Evolutionary conservation across 1,139 yeast genomes (phyloP).

Genomic region (Trichomonascaceae sp.): DNA sequence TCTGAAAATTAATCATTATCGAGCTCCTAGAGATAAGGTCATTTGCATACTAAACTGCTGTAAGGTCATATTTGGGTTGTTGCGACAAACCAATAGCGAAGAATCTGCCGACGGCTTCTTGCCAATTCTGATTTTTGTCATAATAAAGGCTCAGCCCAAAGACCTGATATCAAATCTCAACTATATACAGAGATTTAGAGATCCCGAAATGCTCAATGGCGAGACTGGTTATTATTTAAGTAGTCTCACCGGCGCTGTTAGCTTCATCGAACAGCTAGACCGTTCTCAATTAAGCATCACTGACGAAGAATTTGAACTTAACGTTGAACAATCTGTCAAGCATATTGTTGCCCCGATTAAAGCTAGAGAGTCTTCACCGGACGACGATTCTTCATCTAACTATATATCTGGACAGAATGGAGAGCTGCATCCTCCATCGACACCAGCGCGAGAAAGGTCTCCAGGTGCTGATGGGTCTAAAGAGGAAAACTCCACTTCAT

Average conservation of each 20-base stretch:
- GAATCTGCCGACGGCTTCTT: slow-evolving; percentile 93
- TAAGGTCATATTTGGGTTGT: slow-evolving; percentile 81
- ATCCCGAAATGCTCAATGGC: slow-evolving; percentile 69
- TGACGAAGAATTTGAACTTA: slow-evolving; percentile 51
- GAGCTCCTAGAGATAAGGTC: slow-evolving; percentile 93
- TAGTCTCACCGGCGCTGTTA: slow-evolving; percentile 79
- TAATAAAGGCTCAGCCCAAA: slow-evolving; percentile 59
- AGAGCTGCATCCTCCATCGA: slow-evolving; percentile 24
- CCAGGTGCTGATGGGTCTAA: slow-evolving; percentile 12
- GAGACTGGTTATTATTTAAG: slow-evolving; percentile 86
- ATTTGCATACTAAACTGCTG: slow-evolving; percentile 88
- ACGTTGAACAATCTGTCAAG: slow-evolving; percentile 32
- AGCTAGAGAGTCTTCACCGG: slow-evolving; percentile 11
- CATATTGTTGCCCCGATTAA: slow-evolving; percentile 25
- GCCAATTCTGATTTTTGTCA: slow-evolving; percentile 76
- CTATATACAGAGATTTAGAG: slow-evolving; percentile 80
- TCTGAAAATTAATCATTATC: slow-evolving; percentile 67
- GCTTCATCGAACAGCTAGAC: slow-evolving; percentile 60
- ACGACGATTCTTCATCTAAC: slow-evolving; percentile 1
- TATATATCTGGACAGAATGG: background rate
- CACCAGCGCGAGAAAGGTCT: slow-evolving; percentile 22
- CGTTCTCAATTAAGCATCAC: slow-evolving; percentile 55
- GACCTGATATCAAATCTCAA: slow-evolving; percentile 68
- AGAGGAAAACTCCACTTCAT: slow-evolving; percentile 6
- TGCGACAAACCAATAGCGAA: slow-evolving; percentile 58